Percentiles rank a stretch among this genome's conserved stretches.
Evolutionary conservation across 129 eudicot genomes (phyloP).

Genomic region (Ambrosia artemisiifolia): DNA sequence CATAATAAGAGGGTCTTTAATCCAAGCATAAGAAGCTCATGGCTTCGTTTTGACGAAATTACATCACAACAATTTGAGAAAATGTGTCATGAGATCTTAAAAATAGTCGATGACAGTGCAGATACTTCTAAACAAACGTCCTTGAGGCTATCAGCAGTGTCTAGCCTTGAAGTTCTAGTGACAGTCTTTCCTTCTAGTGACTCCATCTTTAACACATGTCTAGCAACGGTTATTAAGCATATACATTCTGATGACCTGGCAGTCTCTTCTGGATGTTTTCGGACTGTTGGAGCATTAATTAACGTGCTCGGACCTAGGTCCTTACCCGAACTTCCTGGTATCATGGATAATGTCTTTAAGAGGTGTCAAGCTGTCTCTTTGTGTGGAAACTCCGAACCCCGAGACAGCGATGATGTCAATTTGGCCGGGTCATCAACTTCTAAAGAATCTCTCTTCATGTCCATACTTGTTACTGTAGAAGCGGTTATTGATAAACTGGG

Average conservation of each 20-base stretch:
- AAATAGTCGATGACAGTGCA: conserved; percentile 46
- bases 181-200: conserved; percentile 53
- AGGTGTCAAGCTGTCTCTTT: conserved; percentile 37
- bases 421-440: conserved; percentile 23
- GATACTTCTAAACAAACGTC: conserved; percentile 28
- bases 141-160: conserved; percentile 68
- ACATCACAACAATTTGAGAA: conserved; percentile 44
- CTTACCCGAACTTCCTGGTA: conserved; percentile 75
- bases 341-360: conserved; percentile 60
- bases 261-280: conserved; percentile 63
- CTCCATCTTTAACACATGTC: conserved; percentile 55
- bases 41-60: conserved; percentile 59
- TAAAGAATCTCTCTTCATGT: conserved; percentile 48
- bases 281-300: conserved; percentile 73
- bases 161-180: conserved; percentile 72
- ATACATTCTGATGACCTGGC: conserved; percentile 52
- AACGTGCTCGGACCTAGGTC: conserved; percentile 79
- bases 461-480: conserved; percentile 62
- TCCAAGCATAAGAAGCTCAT: conserved; percentile 48
- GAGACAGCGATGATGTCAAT: conserved; percentile 9
- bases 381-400: conserved; percentile 19
- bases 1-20: conserved; percentile 36
- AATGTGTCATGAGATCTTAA: conserved; percentile 53
- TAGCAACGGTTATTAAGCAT: conserved; percentile 54
- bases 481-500: conserved; percentile 80